A percentile compares a stretch with the other conserved stretches of the same genome.
Conservation (phyloP, 2,329 filamentous ascomycete genomes). For the Endoconidiophora polonica region DNA sequence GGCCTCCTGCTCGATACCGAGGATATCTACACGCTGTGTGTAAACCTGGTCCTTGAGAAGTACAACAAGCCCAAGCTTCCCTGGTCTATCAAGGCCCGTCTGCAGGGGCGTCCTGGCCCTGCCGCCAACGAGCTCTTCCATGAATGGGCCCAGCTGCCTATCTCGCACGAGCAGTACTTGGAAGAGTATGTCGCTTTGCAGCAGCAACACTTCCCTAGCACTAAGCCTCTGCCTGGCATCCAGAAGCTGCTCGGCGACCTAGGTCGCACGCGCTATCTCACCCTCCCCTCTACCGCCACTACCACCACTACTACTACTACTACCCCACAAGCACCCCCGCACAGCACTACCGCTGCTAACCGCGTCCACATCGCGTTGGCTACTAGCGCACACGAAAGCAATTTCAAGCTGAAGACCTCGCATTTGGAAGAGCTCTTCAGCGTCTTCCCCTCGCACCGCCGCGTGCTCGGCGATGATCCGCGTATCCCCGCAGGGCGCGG, state of each 20-base stretch:
- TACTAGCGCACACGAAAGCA: conserved; percentile 55
- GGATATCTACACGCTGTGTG: conserved; percentile 69
- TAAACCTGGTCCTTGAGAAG: conserved; percentile 64
- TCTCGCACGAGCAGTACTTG: conserved; percentile 51
- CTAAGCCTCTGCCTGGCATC: conserved; percentile 68
- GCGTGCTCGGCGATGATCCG: conserved; percentile 71
- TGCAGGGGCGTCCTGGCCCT: conserved; percentile 44
- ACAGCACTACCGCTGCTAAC: conserved; percentile 14
- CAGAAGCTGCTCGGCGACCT: conserved; percentile 47
- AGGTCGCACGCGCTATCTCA: conserved; percentile 34
- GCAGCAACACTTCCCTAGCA: conserved; percentile 50
- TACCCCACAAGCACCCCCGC: conserved; percentile 16
- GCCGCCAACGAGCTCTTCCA: conserved; percentile 40
- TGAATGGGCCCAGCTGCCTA: conserved; percentile 74
- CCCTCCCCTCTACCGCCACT: conserved; percentile 18
- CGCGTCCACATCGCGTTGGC: conserved; percentile 69
- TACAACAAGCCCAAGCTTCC: conserved; percentile 63
- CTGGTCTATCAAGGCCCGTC: conserved; percentile 83
- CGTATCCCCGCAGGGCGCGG: conserved; percentile 66
- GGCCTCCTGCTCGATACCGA: conserved; percentile 88
- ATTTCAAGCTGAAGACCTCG: conserved; percentile 61
- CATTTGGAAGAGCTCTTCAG: conserved; percentile 42
- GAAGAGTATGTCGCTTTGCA: conserved; percentile 46
- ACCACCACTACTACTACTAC: conserved; percentile 13
- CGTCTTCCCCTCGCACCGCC: conserved; percentile 51